Evolutionary conservation across 1,284 basidiomycete genomes (phyloP).

Genomic region (Leucoagaricus sp.): DNA sequence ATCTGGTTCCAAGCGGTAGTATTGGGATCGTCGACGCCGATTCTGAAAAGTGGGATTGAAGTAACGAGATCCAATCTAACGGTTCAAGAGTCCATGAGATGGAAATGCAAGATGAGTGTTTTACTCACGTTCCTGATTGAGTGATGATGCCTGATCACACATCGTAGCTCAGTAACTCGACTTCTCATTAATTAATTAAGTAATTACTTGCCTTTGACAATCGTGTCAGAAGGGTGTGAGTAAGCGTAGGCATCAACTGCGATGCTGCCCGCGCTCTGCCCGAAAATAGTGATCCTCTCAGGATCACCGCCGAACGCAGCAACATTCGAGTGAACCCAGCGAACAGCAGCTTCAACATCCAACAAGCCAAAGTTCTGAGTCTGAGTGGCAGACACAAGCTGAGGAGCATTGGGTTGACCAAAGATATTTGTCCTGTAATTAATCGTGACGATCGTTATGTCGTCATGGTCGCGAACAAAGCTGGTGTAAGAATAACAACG

Average conservation of each 20-base stretch:
- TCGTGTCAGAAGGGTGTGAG: conserved; percentile 30
- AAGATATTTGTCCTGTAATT: conserved; percentile 39
- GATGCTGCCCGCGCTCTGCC: conserved; percentile 33
- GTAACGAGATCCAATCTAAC: conserved; percentile 9
- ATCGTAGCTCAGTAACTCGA: neutral
- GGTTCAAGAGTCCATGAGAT: neutral
- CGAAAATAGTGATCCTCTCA: conserved; percentile 31
- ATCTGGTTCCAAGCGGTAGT: conserved; percentile 29
- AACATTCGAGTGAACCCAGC: conserved; percentile 37
- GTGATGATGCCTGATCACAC: conserved; percentile 29
- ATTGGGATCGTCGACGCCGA: conserved; percentile 14
- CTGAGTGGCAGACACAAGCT: conserved; percentile 24
- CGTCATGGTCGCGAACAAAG: conserved; percentile 34
- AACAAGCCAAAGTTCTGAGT: conserved; percentile 36
- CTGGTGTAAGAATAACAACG: too few species aligned
- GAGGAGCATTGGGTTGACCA: conserved; percentile 36
- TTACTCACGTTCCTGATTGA: conserved; percentile 33
- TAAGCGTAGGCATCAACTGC: conserved; percentile 34
- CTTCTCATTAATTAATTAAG: neutral
- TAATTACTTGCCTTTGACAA: conserved; percentile 25
- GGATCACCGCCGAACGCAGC: conserved; percentile 38
- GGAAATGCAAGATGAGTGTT: neutral
- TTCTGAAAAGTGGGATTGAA: conserved; percentile 1
- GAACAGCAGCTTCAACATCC: conserved; percentile 31
- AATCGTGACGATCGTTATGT: conserved; percentile 35